Evolutionary conservation across 1,139 yeast species (phyloP).

Genomic region (Yamadazyma atlantica): DNA sequence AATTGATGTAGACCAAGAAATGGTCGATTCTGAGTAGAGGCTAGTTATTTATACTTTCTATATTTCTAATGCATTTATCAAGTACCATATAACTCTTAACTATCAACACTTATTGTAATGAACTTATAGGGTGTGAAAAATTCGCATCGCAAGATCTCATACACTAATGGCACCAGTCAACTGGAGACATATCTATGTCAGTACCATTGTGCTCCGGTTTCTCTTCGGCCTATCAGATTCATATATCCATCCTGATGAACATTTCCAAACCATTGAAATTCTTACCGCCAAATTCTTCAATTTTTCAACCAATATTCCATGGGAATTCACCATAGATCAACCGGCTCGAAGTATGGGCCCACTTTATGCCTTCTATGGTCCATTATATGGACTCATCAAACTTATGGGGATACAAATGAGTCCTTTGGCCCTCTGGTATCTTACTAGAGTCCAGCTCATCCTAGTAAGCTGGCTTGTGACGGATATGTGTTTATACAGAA

Average conservation of each 20-base stretch:
- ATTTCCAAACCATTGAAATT: slow-evolving; percentile 84
- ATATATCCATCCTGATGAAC: slow-evolving; percentile 97
- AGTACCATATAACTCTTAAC: not conserved
- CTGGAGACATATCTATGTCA: slow-evolving; percentile 49
- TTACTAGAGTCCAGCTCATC: slow-evolving; percentile 58
- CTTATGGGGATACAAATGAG: slow-evolving; percentile 22
- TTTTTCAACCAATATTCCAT: slow-evolving; percentile 60
- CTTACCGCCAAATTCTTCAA: slow-evolving; percentile 51
- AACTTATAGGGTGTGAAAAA: no score
- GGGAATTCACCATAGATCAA: slow-evolving; percentile 69
- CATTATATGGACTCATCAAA: slow-evolving; percentile 44
- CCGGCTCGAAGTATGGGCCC: slow-evolving; percentile 81
- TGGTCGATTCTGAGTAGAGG: no score
- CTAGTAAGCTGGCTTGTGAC: slow-evolving; percentile 57
- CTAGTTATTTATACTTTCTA: no score
- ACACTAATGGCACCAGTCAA: slow-evolving; percentile 15
- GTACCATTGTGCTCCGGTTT: slow-evolving; percentile 49
- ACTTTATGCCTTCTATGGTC: slow-evolving; percentile 67
- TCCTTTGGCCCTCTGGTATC: slow-evolving; percentile 54
- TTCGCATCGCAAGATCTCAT: slow-evolving; percentile 3
- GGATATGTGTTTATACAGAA: slow-evolving; percentile 49
- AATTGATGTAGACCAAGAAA: slow-evolving; percentile 20
- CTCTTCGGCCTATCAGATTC: slow-evolving; percentile 69
- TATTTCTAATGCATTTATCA: no score
- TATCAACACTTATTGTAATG: no score